Conservation (phyloP, 129 eudicot species). For the Escallonia herrerae region DNA sequence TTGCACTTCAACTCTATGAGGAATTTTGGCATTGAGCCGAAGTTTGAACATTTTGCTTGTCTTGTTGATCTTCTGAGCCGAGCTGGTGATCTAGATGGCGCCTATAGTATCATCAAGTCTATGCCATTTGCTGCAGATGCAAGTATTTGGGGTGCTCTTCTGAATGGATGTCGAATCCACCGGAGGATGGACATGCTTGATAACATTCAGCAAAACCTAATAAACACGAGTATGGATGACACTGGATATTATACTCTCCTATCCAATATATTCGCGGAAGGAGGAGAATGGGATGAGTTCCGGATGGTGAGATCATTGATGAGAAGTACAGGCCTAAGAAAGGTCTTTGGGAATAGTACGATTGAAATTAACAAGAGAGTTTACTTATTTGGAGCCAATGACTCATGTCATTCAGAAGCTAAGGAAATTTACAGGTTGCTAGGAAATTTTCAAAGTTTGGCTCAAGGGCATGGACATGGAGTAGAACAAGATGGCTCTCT, state of each 20-base stretch:
- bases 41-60: constrained; percentile 56
- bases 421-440: neutral
- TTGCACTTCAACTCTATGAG: constrained; percentile 46
- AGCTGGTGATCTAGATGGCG: constrained; percentile 58
- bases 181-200: constrained; percentile 53
- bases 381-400: constrained; percentile 16
- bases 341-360: constrained; percentile 49
- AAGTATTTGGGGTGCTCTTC: constrained; percentile 65
- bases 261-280: constrained; percentile 62
- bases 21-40: constrained; percentile 46
- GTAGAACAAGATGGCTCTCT: constrained; percentile 1
- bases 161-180: constrained; percentile 75
- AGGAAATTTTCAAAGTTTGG: neutral
- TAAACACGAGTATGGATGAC: constrained; percentile 37
- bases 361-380: constrained; percentile 30
- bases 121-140: constrained; percentile 53
- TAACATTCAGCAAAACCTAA: constrained; percentile 37
- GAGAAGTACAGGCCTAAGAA: constrained; percentile 34
- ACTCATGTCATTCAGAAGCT: constrained; percentile 4
- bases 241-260: constrained; percentile 52
- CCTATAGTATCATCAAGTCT: constrained; percentile 39
- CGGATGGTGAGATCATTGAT: constrained; percentile 41
- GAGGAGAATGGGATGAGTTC: constrained; percentile 59
- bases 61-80: constrained; percentile 75
- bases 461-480: neutral